Percentiles rank a stretch among this genome's conserved stretches.
These are phyloP conservation scores for Stentor coeruleus DNA, from an alignment of 73 alveolate species.

Conservation along the genomic window DNA sequence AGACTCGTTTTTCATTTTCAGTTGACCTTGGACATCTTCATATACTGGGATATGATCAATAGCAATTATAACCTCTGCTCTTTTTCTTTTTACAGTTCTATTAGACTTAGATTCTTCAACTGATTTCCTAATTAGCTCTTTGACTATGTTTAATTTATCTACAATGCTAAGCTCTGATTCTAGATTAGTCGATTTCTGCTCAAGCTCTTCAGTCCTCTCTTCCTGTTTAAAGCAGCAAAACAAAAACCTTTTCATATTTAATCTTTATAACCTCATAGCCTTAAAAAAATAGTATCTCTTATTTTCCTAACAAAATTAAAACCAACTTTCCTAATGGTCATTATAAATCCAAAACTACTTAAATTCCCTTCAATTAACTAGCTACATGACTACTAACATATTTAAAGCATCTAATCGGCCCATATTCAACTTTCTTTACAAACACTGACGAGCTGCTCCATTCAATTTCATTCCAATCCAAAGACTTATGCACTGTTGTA, in stretches of 20 bases:
- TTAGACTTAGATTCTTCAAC: not conserved
- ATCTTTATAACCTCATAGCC: no score
- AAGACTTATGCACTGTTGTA: conserved; percentile 44
- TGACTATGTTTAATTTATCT: not conserved
- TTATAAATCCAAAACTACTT: no score
- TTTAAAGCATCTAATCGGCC: conserved; percentile 58
- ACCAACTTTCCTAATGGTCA: no score
- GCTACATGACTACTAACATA: conserved; percentile 36
- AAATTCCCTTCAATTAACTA: no score
- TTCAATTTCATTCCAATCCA: conserved; percentile 80
- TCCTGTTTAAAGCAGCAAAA: not conserved
- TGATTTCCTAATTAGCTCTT: not conserved
- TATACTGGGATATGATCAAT: not conserved
- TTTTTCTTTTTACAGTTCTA: not conserved
- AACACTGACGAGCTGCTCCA: conserved; percentile 79
- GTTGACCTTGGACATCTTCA: not conserved
- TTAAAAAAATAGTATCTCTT: no score
- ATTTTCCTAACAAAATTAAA: no score
- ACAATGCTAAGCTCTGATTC: not conserved
- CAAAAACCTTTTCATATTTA: not conserved
- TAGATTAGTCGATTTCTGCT: not conserved
- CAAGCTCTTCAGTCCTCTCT: not conserved
- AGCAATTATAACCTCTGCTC: not conserved
- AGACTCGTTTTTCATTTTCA: not conserved
- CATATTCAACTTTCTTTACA: conserved; percentile 51